Evolutionary conservation across 2,329 filamentous ascomycete species (phyloP), one percentile per base, ranked within the genome.

Genomic region (Ophiostoma himal-ulmi): DNA sequence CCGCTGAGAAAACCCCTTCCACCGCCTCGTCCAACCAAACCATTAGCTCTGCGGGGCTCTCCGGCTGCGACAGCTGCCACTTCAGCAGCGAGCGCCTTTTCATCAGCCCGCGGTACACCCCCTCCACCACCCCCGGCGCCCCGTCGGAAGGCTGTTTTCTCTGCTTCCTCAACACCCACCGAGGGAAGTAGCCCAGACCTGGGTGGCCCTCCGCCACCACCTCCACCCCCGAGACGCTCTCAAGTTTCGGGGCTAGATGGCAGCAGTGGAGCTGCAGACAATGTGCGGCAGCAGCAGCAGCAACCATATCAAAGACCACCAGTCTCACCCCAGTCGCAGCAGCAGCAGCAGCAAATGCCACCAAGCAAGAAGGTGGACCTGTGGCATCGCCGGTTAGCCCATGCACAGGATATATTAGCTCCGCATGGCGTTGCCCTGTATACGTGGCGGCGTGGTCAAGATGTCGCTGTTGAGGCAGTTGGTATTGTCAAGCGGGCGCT

Each of bases 371-470:
- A 91, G 74, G 82, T 93, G 70, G 89, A 90, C 72, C 76, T 93
- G 67, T 95, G 91, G 92, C 83, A 84, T 72, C 84, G 88, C 70
- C 81, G 92, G 57, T 86, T 91, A 80, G 84, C 84, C 60, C 81
- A 86, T 64, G 91, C 91, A 3, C 87, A 90, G 73, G 81, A 82
- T 60, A 79, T 81, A 54, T 82, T 94, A 11, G 85, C 86, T n/a
- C 80, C 82, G 5, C 81, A 88, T 54, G 89, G 89, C 4, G 89
- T 95, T 0, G 81, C 84, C 73, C 77, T 95, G 48, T 87, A 91
- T 73, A 92, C 86, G 26, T 95, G 92, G 92, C 83, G 90, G 60
- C 85, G 84, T 13, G 92, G 92, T 0, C 82, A 83, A 37, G 92
- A 95, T 80, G 89, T 92, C 8, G 82, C 87, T 70, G 82, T 82